Evolutionary conservation across 768 basidiomycete genomes (phyloP).

Genomic region (Rhodosporidiobolus sp.): DNA sequence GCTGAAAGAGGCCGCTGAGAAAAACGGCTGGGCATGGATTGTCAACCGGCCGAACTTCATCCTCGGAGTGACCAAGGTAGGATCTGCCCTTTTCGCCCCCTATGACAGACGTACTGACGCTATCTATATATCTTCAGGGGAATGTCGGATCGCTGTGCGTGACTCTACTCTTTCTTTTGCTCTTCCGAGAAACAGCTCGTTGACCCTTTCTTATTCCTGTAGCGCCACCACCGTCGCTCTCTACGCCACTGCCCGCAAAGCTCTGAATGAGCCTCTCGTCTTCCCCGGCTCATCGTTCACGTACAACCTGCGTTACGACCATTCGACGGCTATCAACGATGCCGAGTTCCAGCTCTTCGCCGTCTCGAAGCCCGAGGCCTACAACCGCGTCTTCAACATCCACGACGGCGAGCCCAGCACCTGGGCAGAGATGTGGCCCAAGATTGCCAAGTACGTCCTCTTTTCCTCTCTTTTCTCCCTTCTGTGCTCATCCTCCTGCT

Average conservation of each 20-base stretch:
- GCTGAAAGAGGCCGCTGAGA: not conserved
- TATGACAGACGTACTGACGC: too few relatives aligned
- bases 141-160: too few relatives aligned
- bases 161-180: not conserved
- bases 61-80: not conserved
- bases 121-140: too few relatives aligned
- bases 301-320: not conserved
- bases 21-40: not conserved
- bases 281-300: not conserved
- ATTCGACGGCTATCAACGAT: not conserved
- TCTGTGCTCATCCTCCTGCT: not conserved
- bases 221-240: conserved; percentile 1
- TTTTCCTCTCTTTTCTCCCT: not conserved
- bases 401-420: not conserved
- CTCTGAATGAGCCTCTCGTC: conserved; percentile 4
- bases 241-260: conserved; percentile 1
- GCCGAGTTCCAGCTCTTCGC: not conserved
- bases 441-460: not conserved
- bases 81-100: too few relatives aligned
- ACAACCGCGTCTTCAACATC: not conserved
- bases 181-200: not conserved
- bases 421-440: not conserved
- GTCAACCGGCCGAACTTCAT: conserved; percentile 3
- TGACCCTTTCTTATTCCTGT: not conserved
- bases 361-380: not conserved